These are phyloP conservation scores for Suillus americanus DNA, from an alignment of 768 basidiomycete genomes.

Conservation along the genomic window DNA sequence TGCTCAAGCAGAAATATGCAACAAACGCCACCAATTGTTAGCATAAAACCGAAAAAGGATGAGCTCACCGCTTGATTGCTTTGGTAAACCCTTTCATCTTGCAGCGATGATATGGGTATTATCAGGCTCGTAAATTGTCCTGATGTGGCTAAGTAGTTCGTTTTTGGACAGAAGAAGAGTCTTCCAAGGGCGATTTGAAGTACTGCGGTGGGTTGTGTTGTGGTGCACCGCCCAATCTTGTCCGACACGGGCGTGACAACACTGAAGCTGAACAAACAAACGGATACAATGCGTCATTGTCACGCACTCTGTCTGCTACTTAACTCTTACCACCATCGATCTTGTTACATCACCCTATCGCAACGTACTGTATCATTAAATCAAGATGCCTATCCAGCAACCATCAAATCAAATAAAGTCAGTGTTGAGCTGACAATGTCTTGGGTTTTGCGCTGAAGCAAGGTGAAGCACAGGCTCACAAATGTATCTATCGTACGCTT, in stretches of 20 bases:
- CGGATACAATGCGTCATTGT: not conserved
- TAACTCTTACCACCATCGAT: not conserved
- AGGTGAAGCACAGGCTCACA: constrained; percentile 64
- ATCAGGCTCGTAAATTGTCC: not conserved
- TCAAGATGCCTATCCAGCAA: constrained; percentile 62
- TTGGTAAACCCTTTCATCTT: constrained; percentile 86
- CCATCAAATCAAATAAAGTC: constrained; percentile 92
- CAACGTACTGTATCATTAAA: constrained; percentile 4
- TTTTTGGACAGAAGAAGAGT: not conserved
- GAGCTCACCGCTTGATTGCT: constrained; percentile 65
- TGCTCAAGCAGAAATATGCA: not conserved
- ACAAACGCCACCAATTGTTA: not conserved
- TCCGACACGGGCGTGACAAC: not conserved
- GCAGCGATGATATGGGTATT: constrained; percentile 5
- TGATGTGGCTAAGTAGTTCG: not conserved
- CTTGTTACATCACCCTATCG: not conserved
- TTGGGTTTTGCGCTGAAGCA: constrained; percentile 10
- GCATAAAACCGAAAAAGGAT: not conserved
- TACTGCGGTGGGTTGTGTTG: not conserved
- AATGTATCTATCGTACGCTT: constrained; percentile 96
- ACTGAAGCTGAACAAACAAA: not conserved
- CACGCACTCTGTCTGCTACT: not conserved
- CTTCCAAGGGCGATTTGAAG: not conserved
- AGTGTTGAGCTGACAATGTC: constrained; percentile 11
- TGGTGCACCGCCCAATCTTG: not conserved